These are phyloP conservation scores for Suillus subluteus DNA, from an alignment of 768 basidiomycete genomes.

Conservation along the genomic window DNA sequence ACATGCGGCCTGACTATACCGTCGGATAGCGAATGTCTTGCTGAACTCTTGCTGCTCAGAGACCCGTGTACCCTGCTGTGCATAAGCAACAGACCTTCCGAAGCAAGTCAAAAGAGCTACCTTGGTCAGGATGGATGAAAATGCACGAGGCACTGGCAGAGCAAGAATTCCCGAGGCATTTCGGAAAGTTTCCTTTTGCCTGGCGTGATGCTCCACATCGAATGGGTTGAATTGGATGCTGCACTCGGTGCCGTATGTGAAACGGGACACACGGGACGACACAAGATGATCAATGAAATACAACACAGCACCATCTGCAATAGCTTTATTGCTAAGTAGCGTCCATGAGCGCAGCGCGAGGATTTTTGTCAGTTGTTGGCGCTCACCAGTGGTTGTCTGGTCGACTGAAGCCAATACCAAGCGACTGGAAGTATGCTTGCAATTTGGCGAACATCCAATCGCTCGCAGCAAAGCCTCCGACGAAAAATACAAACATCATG, in stretches of 20 bases:
- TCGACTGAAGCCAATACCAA: too few relatives aligned
- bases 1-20: conserved; percentile 25
- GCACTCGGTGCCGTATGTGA: conserved; percentile 52
- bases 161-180: conserved; percentile 42
- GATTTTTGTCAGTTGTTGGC: too few relatives aligned
- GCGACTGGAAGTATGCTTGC: too few relatives aligned
- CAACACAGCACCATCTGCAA: too few relatives aligned
- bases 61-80: conserved; percentile 45
- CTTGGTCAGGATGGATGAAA: conserved; percentile 46
- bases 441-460: too few relatives aligned
- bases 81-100: neutral
- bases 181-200: conserved; percentile 35
- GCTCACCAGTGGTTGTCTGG: too few relatives aligned
- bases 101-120: conserved; percentile 31
- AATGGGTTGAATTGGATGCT: conserved; percentile 37
- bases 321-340: too few relatives aligned
- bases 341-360: too few relatives aligned
- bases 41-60: conserved; percentile 49
- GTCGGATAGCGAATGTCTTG: conserved; percentile 37
- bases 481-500: too few relatives aligned
- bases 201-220: conserved; percentile 45
- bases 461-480: too few relatives aligned
- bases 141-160: conserved; percentile 44
- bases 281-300: conserved; percentile 19
- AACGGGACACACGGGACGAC: conserved; percentile 47